Base-by-base conservation (phyloP, 306 rosid genomes). In the Vigna trinervia region DNA sequence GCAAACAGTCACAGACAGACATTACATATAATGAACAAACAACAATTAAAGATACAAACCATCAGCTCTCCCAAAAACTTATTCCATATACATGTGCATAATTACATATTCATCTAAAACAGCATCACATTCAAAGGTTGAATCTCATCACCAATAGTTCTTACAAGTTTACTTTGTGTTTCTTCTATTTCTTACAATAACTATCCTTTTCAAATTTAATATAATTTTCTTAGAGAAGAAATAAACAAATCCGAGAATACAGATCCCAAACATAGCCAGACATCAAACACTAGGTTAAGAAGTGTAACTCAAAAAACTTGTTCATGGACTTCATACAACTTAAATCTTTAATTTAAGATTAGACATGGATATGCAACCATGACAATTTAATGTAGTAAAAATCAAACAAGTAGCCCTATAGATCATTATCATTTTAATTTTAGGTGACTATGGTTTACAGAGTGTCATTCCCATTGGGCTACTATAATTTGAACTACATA, bases 321-420 rank as follows among this genome's bases (percentile, higher is more conserved):
- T 61, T 8, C 60, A 54, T 54, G 22, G 22, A 9, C 60, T 54
- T 20, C 30, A 54, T 20, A 8, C 14, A 4, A 62, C 41, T 15
- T 13, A 56, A 38, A 38, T 8, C n/a, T 51, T 32, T 34, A 70
- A 10, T 70, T 70, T 47, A 52, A 41, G 62, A 56, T 56, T 72
- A 57, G 36, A 57, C 8, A 23, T 57, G 46, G 12, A 9, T 41
- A 57, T 41, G 17, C 30, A 32, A 70, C 62, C 62, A 38, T 30
- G 34, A 30, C 9, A 50, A 50, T 30, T n/a, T 48, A 12, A 32
- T 28, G 43, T 8, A 51, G 73, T 46, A 46, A 53, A 68, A 41
- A 22, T 1, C 23, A 69, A 50, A 70, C 36, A 50, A 30, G 32
- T 5, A 70, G 32, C 43, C 39, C 23, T 23, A 1, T 71, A 11